Conservation (phyloP, 495 filamentous ascomycete genomes). For the Neurospora discreta region DNA sequence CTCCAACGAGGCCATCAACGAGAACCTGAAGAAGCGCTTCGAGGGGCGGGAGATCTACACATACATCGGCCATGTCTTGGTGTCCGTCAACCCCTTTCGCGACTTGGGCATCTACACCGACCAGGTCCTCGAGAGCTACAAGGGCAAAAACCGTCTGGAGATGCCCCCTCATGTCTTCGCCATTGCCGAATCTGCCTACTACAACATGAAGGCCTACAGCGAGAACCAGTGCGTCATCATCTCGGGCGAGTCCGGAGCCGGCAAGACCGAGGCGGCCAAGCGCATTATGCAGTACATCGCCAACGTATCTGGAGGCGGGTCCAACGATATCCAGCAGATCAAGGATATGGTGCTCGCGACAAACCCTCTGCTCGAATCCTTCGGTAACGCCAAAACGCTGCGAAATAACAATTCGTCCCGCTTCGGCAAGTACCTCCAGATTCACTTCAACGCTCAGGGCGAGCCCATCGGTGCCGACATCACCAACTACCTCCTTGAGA, state of each 20-base stretch:
- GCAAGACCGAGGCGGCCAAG: conserved; percentile 99
- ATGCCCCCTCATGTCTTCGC: conserved; percentile 94
- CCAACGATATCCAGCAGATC: conserved; percentile 90
- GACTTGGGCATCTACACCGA: conserved; percentile 99
- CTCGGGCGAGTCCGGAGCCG: conserved; percentile 94
- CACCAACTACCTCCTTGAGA: conserved; percentile 95
- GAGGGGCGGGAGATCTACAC: conserved; percentile 97
- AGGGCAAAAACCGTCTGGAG: conserved; percentile 93
- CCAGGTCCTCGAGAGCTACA: conserved; percentile 77
- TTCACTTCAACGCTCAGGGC: conserved; percentile 90
- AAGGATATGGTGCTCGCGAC: conserved; percentile 99
- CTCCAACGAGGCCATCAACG: conserved; percentile 97
- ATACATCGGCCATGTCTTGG: conserved; percentile 99
- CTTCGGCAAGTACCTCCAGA: conserved; percentile 95
- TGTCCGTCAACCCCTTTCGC: conserved; percentile 97
- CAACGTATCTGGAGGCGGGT: conserved; percentile 79
- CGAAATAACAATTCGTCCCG: conserved; percentile 98
- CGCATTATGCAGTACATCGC: conserved; percentile 99
- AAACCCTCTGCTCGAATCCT: conserved; percentile 93
- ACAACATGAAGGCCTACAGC: conserved; percentile 99
- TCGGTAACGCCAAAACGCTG: conserved; percentile 95
- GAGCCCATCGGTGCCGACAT: conserved; percentile 96
- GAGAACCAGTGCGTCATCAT: conserved; percentile 99
- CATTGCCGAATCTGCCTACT: conserved; percentile 92
- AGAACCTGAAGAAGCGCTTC: conserved; percentile 95